Conservation (phyloP, 83 land plant genomes). For the Thuja plicata region DNA sequence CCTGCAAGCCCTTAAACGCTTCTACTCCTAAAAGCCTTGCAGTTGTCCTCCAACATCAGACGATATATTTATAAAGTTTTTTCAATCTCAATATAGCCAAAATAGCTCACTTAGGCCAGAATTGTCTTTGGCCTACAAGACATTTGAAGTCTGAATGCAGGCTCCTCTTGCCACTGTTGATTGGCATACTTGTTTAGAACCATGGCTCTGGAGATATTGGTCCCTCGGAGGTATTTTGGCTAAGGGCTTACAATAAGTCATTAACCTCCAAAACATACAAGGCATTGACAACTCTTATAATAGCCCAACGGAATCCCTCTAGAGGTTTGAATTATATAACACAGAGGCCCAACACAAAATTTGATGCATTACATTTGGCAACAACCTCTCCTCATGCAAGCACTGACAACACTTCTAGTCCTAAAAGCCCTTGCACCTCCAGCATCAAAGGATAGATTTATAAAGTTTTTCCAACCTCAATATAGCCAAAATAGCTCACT, state of each 20-base stretch:
- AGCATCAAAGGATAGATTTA: conserved; percentile 20
- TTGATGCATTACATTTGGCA: neutral
- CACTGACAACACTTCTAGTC: conserved; percentile 27
- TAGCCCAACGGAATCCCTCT: neutral
- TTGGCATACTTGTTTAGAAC: neutral
- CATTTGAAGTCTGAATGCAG: conserved; percentile 18
- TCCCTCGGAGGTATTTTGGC: conserved; percentile 20
- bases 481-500: neutral
- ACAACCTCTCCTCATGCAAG: neutral
- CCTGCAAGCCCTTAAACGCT: conserved; percentile 23
- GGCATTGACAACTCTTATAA: neutral
- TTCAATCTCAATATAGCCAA: neutral
- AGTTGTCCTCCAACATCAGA: conserved; percentile 28
- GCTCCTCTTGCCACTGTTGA: conserved; percentile 11
- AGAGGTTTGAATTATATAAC: neutral
- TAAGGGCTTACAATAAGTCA: neutral
- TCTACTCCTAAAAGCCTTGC: too few relatives aligned
- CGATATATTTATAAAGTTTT: neutral
- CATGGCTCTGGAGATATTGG: too few relatives aligned
- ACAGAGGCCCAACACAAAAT: neutral
- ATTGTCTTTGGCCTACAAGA: conserved; percentile 50
- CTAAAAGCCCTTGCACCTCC: too few relatives aligned
- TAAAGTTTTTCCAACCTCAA: neutral
- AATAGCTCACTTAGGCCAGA: conserved; percentile 24
- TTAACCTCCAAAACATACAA: neutral